Base-by-base conservation (phyloP, 495 filamentous ascomycete genomes). In the Neurospora sp. region DNA sequence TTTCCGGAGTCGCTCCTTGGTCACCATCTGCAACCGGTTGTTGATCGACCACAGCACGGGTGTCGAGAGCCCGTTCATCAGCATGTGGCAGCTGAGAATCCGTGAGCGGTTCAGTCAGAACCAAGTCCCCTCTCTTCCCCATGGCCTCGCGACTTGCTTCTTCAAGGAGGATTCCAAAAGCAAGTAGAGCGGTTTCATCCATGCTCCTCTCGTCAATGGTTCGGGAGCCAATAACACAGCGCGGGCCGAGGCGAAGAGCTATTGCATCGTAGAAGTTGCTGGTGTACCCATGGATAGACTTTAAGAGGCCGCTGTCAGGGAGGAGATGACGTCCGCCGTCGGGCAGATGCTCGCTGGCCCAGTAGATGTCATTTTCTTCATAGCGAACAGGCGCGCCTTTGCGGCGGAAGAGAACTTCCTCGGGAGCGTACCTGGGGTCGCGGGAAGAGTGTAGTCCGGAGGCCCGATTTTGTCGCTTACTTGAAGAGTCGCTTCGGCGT, bases 111-210 rank as follows among this genome's bases (percentile, higher is more conserved):
- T 96, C 93, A 2, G 90, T 87, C 53, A 96, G 90, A 0, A 89
- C 93, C 71, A 94, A 73, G 80, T 96, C 90, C 5, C 93, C 94
- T 2, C 85, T 91, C 40, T 86, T 83, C 1, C 92, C 93, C 14
- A 97, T 81, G 0, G 81, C 81, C 59, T 91, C 87, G 20, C 83
- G 84, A 5, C 86, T 83, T 71, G 90, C 85, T 78, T 97, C 94
- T 81, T 97, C 94, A 41, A 97, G 80, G 71, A 97, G 76, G 35
- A 97, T 89, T 0, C 93, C 94, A 80, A 96, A 82, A 0, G 92
- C 92, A 72, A 97, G 82, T 70, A 97, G 79, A 1, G 93, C 93
- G 10, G 92, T 95, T 81, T 94, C 94, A 77, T 97, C 92, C 88
- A 97, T 87, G 74, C 88, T 93, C 38, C 85, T 82, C 78, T 89